phyloP scores from a whole-genome alignment of 495 filamentous ascomycete genomes.

The Penicillium silybi region DNA sequence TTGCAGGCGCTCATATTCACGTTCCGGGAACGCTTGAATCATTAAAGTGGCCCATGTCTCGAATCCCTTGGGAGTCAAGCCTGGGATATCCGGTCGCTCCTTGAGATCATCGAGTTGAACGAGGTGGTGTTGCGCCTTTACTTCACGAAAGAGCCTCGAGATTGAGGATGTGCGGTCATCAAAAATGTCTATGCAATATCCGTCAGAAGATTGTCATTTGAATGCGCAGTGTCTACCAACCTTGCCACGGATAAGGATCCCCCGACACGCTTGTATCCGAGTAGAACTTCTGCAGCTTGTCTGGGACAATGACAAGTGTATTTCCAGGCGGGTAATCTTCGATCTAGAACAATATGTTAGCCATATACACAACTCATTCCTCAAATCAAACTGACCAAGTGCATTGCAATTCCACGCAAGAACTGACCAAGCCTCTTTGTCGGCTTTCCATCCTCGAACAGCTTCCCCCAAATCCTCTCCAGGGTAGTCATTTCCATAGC shows the following conservation, averaged over 20 bases:
- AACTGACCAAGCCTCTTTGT: constrained; percentile 68
- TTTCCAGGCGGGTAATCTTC: constrained; percentile 70
- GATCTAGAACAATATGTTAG: constrained; percentile 41
- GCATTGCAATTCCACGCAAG: constrained; percentile 69
- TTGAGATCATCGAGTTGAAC: constrained; percentile 56
- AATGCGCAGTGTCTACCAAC: constrained; percentile 27
- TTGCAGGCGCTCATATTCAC: constrained; percentile 70
- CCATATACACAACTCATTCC: background rate
- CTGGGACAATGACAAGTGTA: constrained; percentile 74
- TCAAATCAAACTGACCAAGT: constrained; percentile 56
- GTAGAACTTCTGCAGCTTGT: constrained; percentile 80
- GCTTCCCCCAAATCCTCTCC: constrained; percentile 69
- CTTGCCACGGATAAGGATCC: constrained; percentile 66
- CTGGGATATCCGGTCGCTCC: constrained; percentile 65
- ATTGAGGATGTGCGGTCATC: constrained; percentile 54
- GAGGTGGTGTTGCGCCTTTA: constrained; percentile 77
- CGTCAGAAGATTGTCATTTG: constrained; percentile 8
- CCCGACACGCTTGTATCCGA: constrained; percentile 54
- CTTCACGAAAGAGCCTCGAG: constrained; percentile 68
- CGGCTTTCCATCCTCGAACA: constrained; percentile 70
- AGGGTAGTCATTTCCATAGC: constrained; percentile 55
- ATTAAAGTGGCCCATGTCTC: constrained; percentile 69
- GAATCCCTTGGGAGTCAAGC: constrained; percentile 77
- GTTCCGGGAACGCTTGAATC: constrained; percentile 73
- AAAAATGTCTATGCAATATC: constrained; percentile 41